Conservation (phyloP, 2,329 filamentous ascomycete genomes). For the Juglanconis juglandina region DNA sequence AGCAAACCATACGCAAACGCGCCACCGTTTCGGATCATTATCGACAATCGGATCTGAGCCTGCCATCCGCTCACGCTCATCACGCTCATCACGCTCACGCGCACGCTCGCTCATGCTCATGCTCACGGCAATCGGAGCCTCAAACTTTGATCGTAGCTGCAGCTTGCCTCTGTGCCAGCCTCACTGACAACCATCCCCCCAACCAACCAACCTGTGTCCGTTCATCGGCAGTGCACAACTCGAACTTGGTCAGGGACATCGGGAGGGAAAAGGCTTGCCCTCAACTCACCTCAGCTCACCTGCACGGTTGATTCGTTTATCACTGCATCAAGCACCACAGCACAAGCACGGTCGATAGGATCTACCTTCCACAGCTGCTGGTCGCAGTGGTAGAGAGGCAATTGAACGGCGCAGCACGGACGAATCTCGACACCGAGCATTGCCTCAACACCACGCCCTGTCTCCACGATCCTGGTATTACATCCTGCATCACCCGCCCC, state of each 20-base stretch:
- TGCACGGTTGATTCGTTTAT: background rate
- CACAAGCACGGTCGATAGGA: background rate
- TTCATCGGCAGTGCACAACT: background rate
- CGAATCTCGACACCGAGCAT: background rate
- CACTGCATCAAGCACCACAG: background rate
- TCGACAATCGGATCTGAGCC: background rate
- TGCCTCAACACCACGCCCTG: background rate
- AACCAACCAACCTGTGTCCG: too few species aligned
- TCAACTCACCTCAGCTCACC: background rate
- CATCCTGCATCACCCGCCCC: too few species aligned
- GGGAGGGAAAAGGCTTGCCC: background rate
- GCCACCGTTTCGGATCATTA: background rate
- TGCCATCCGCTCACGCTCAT: background rate
- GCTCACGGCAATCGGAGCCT: too few species aligned
- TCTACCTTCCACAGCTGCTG: too few species aligned
- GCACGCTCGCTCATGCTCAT: too few species aligned
- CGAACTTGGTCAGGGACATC: background rate
- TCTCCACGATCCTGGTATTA: background rate
- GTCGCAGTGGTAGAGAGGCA: background rate
- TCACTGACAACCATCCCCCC: background rate
- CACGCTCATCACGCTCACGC: too few species aligned
- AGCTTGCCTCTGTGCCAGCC: background rate
- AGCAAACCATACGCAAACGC: background rate
- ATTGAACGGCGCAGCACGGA: background rate
- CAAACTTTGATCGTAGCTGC: background rate